These are phyloP conservation scores for Aspergillus haitiensis DNA, from an alignment of 495 filamentous ascomycete genomes.

Conservation along the genomic window DNA sequence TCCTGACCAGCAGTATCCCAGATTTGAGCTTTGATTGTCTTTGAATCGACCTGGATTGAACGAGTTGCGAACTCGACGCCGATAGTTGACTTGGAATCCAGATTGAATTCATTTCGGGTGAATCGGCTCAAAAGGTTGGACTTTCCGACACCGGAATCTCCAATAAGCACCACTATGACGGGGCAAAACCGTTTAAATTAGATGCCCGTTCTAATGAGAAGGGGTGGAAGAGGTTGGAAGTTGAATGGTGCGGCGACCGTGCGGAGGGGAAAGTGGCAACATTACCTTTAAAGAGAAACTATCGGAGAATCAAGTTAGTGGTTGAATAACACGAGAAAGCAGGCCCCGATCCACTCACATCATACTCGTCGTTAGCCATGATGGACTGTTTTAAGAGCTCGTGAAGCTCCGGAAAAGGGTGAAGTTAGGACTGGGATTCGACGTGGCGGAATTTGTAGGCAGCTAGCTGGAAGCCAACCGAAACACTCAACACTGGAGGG, in stretches of 20 bases:
- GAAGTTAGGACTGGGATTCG: conserved; percentile 1
- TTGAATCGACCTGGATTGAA: conserved; percentile 97
- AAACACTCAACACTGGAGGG: conserved; percentile 16
- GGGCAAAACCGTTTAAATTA: conserved; percentile 15
- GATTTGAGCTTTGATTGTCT: conserved; percentile 99
- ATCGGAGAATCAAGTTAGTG: conserved; percentile 26
- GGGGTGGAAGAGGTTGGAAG: conserved; percentile 1
- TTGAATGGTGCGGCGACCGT: conserved; percentile 21
- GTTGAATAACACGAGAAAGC: conserved; percentile 3
- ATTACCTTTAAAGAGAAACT: conserved; percentile 99
- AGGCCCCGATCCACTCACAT: conserved; percentile 64
- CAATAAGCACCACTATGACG: conserved; percentile 87
- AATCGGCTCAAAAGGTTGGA: conserved; percentile 99
- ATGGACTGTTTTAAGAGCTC: conserved; percentile 26
- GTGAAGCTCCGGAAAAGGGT: conserved; percentile 23
- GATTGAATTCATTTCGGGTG: conserved; percentile 99
- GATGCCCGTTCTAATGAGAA: conserved; percentile 14
- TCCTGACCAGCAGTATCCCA: conserved; percentile 99
- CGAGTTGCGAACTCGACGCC: conserved; percentile 99
- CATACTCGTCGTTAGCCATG: conserved; percentile 99
- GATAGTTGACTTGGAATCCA: conserved; percentile 99
- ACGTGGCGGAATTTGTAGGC: conserved; percentile 16
- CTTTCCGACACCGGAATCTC: conserved; percentile 98
- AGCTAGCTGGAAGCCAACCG: conserved; percentile 15
- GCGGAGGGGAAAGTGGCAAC: conserved; percentile 30